These are phyloP conservation scores for Fusarium nodosum DNA, from an alignment of 2,329 filamentous ascomycete genomes.

Conservation along the genomic window DNA sequence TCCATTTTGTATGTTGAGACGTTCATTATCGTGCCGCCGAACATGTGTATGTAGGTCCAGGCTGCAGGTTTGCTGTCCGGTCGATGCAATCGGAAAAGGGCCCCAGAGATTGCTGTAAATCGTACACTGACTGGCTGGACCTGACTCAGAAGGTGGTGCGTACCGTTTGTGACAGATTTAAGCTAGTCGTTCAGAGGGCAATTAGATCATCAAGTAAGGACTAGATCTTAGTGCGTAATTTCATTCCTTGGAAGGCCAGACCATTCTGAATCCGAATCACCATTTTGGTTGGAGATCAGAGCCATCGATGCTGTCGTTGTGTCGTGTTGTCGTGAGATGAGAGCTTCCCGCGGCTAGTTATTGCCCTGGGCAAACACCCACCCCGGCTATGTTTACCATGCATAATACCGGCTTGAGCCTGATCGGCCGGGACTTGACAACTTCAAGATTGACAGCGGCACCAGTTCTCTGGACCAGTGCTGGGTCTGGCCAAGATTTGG, in stretches of 20 bases:
- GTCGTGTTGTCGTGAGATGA: constrained; percentile 15
- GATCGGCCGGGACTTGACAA: constrained; percentile 36
- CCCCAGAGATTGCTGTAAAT: constrained; percentile 7
- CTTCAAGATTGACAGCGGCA: constrained; percentile 25
- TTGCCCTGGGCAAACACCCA: constrained; percentile 8
- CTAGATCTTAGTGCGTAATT: constrained; percentile 1
- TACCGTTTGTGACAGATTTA: background rate
- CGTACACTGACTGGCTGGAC: background rate
- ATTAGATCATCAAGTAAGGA: background rate
- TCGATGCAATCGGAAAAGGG: constrained; percentile 16
- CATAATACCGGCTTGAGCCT: constrained; percentile 22
- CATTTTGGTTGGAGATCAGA: constrained; percentile 16
- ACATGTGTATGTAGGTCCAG: background rate
- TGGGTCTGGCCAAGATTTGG: constrained; percentile 34
- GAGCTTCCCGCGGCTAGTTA: constrained; percentile 9
- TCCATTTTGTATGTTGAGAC: constrained; percentile 14
- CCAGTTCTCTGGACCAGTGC: constrained; percentile 30
- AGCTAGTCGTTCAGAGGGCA: background rate
- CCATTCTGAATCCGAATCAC: constrained; percentile 1
- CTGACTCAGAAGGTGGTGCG: constrained; percentile 10
- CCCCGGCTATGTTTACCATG: constrained; percentile 17
- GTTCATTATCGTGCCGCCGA: background rate
- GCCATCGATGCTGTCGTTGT: constrained; percentile 16
- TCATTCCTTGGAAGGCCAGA: constrained; percentile 19
- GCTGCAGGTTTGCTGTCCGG: background rate